phyloP scores from a whole-genome alignment of 345 rosid species.

The Cardiospermum halicacabum region DNA sequence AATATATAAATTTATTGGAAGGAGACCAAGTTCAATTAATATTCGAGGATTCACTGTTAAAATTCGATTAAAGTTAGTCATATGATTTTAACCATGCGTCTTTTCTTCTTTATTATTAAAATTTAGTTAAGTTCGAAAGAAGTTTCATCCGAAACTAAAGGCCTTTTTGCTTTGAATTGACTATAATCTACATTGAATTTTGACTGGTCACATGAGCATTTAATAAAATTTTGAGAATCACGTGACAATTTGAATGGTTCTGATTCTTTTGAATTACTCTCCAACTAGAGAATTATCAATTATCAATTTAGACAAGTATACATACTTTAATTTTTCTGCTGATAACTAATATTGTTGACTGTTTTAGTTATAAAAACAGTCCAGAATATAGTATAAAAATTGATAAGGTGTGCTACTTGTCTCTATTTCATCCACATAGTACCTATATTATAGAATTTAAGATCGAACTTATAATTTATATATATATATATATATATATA shows the following conservation, averaged over 20 bases:
- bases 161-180: conserved; percentile 13
- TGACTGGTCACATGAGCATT: background rate
- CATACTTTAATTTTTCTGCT: background rate
- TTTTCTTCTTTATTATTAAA: too few relatives aligned
- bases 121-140: background rate
- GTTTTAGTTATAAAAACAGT: too few relatives aligned
- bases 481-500: too few relatives aligned
- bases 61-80: background rate
- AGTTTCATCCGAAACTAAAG: background rate
- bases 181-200: background rate
- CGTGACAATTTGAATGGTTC: conserved; percentile 2
- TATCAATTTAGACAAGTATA: background rate
- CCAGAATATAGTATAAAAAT: too few relatives aligned
- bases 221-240: conserved; percentile 11
- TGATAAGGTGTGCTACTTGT: background rate
- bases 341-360: background rate
- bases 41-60: background rate
- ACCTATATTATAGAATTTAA: too few relatives aligned
- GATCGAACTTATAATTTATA: too few relatives aligned
- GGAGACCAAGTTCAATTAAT: conserved; percentile 18
- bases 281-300: background rate
- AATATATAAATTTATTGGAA: background rate
- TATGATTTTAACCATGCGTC: background rate
- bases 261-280: background rate
- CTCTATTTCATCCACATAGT: too few relatives aligned